Evolutionary conservation across 139 green algal species (phyloP), one percentile per base, ranked within the genome.

Genomic region (Chlamydomonas applanata): DNA sequence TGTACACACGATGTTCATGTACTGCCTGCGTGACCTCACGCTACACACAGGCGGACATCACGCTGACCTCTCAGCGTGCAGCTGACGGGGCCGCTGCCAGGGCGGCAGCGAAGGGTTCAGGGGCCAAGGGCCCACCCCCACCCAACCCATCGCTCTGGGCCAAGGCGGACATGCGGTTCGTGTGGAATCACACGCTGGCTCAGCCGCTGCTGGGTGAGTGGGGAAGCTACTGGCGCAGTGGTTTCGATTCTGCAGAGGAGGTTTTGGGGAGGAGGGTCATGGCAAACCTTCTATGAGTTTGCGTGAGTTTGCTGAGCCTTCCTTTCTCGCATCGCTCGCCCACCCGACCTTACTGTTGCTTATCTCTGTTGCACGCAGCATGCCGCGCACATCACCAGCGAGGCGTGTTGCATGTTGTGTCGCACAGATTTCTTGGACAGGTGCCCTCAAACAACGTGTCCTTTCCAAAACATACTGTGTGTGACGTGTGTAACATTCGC

Each of bases 161-260:
- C 11, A 49, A 33, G 22, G 46, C 52, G 24, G 69, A 75, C 29
- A 24, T 5, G 25, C 52, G 69, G 11, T 75, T 75, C 49, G 69
- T 75, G 52, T 75, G 46, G 40, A 75, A 75, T 29, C 9, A 13
- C 7, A 14, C 7, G 9, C 25, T 75, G 7, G 9, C 63, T 17
- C 46, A 75, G 53, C 69, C 69, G 3, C 52, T 75, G n/a, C 19
- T 67, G 5, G 69, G 69, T 75, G 3, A 36, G 67, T 59, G 40
- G 14, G 40, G n/a, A 14, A 34, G 60, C 27, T n/a, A 36, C 4
- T 25, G 20, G 14, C 20, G n/a, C n/a, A 14, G 19, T 61, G 53
- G 19, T 25, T 61, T 61, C n/a, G n/a, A n/a, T n/a, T n/a, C n/a
- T n/a, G n/a, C n/a, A n/a, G n/a, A n/a, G n/a, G n/a, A n/a, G n/a